Evolutionary conservation across 306 rosid species (phyloP), one percentile per base, ranked within the genome.

Genomic region (Malus sylvestris): DNA sequence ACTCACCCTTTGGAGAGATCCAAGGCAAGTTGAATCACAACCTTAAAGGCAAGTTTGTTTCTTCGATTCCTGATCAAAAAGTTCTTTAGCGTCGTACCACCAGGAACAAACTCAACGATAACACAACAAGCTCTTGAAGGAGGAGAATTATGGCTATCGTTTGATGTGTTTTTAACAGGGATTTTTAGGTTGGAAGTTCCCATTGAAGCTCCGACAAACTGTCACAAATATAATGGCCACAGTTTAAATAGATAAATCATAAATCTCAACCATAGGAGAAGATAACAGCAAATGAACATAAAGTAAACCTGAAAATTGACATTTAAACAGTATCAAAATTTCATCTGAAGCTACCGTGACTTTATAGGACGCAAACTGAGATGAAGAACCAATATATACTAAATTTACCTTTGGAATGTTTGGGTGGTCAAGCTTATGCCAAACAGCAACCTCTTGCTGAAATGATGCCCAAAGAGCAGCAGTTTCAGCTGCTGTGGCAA

Each of bases 191-290:
- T 87, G 53, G 87, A 90, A 67, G 91, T 90, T 59, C 93, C 94
- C 97, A 94, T 88, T 65, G 98, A 91, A 80, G 98, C 97, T 81
- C 98, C 95, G 27, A 89, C 72, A 86, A 91, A 93, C 98, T 93
- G 82, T 52, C 70, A 30, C 38, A 79, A 19, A 72, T 30, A 60
- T 2, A 59, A 22, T 27, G 14, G 23, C 22, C 25, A 18, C 49
- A 45, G 70, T 60, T 27, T 38, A 60, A 68, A 69, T 14, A 32
- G 19, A 42, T 18, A 57, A 19, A 11, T 45, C 1, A 42, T 16
- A 57, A 19, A 11, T 45, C 1, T 14, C 0, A 65, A 15, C 20
- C 16, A 14, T n/a, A 67, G 3, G 42, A 15, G 42, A 35, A 35
- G 38, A 23, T 46, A 6, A 70, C 4, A 29, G 45, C 2, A 14